A percentile compares a stretch with the other conserved stretches of the same genome.
Conservation (phyloP, 306 rosid species). For the Malus sylvestris region DNA sequence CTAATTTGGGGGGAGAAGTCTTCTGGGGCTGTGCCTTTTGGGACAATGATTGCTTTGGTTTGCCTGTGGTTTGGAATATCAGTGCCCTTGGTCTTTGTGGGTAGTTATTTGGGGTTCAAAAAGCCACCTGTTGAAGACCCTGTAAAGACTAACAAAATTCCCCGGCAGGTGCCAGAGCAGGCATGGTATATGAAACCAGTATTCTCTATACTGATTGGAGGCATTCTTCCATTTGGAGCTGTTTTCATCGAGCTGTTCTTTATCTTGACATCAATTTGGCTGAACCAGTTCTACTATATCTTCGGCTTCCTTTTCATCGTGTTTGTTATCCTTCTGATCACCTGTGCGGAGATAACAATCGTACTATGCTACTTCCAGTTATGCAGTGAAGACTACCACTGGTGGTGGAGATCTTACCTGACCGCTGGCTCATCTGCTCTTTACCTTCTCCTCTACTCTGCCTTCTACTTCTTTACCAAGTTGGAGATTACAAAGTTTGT, state of each 20-base stretch:
- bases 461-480: slow-evolving; percentile 92
- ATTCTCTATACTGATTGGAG: slow-evolving; percentile 94
- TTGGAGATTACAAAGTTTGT: slow-evolving; percentile 87
- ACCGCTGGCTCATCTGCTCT: slow-evolving; percentile 97
- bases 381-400: slow-evolving; percentile 97
- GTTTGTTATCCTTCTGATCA: slow-evolving; percentile 77
- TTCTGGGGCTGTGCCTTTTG: slow-evolving; percentile 97
- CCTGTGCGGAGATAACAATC: slow-evolving; percentile 93
- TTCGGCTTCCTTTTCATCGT: slow-evolving; percentile 96
- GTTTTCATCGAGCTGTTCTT: slow-evolving; percentile 97
- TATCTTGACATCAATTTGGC: slow-evolving; percentile 97
- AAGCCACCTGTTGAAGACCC: slow-evolving; percentile 94
- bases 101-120: slow-evolving; percentile 93
- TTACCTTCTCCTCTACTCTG: slow-evolving; percentile 90
- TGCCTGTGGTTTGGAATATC: slow-evolving; percentile 98
- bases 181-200: slow-evolving; percentile 98
- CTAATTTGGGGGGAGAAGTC: slow-evolving; percentile 95
- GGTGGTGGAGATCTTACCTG: slow-evolving; percentile 99
- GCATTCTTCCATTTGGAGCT: slow-evolving; percentile 98
- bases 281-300: slow-evolving; percentile 97
- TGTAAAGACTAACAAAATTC: slow-evolving; percentile 96
- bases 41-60: slow-evolving; percentile 94
- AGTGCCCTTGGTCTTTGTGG: slow-evolving; percentile 94
- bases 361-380: slow-evolving; percentile 99
- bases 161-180: slow-evolving; percentile 94